Evolutionary conservation across 805 yeast genomes (phyloP).

Genomic region (Lipomyces yamadae): DNA sequence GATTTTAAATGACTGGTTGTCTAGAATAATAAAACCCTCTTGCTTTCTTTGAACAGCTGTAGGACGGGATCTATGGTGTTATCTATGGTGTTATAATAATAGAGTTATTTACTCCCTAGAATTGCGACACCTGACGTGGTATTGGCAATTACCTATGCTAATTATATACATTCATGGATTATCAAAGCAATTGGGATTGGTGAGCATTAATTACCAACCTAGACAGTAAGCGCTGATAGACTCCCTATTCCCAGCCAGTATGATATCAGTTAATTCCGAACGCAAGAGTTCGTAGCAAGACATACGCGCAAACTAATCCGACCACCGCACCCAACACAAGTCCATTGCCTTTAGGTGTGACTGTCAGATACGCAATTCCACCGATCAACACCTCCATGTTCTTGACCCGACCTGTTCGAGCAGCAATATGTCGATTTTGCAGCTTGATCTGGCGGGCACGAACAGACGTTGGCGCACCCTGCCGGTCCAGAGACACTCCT

Average conservation of each 20-base stretch:
- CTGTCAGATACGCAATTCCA: conserved; percentile 13
- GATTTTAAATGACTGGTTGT: no score
- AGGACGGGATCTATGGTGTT: no score
- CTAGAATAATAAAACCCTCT: no score
- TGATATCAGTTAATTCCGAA: not conserved
- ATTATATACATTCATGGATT: no score
- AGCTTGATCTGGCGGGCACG: conserved; percentile 20
- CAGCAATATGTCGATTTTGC: conserved; percentile 28
- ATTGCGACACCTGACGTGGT: no score
- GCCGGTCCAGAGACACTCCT: conserved; percentile 4
- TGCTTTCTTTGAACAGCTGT: no score
- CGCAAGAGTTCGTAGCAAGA: conserved; percentile 5
- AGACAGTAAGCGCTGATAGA: no score
- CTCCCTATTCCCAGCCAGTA: not conserved
- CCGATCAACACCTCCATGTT: conserved; percentile 19
- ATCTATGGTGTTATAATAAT: no score
- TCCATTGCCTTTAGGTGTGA: conserved; percentile 19
- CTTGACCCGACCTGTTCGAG: conserved; percentile 25
- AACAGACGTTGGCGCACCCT: conserved; percentile 11
- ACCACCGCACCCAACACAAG: conserved; percentile 16
- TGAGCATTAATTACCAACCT: not conserved
- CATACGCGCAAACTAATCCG: conserved; percentile 16
- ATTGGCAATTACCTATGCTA: no score
- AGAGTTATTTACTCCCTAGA: no score
- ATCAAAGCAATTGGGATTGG: no score